phyloP scores from a whole-genome alignment of 306 rosid genomes.

The Castanea sativa region DNA sequence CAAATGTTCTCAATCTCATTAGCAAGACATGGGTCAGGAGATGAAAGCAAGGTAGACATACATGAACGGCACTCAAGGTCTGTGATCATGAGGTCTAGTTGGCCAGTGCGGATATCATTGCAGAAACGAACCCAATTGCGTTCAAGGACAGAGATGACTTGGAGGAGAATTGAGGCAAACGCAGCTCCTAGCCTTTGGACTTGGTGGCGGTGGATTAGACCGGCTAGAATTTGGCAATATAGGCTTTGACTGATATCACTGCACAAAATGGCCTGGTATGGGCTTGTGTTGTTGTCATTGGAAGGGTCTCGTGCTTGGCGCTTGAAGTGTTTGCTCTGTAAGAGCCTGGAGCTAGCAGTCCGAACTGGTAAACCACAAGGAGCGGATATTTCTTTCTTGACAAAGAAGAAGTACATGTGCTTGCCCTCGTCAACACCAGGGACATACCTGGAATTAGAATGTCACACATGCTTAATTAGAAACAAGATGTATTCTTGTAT shows the following conservation, averaged over 20 bases:
- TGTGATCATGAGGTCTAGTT: constrained; percentile 44
- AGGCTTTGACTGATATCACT: constrained; percentile 77
- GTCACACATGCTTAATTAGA: not conserved
- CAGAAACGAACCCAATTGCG: constrained; percentile 56
- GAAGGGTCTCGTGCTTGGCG: constrained; percentile 54
- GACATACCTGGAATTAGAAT: constrained; percentile 46
- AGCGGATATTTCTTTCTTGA: constrained; percentile 69
- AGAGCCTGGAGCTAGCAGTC: constrained; percentile 77
- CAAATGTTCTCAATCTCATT: constrained; percentile 55
- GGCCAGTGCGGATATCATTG: constrained; percentile 57
- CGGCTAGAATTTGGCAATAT: constrained; percentile 83
- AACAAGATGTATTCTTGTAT: not conserved
- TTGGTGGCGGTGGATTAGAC: constrained; percentile 61
- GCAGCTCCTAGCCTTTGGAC: constrained; percentile 81
- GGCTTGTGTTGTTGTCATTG: constrained; percentile 67
- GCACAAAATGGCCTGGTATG: constrained; percentile 71
- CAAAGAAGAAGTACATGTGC: constrained; percentile 74
- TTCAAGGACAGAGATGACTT: constrained; percentile 76
- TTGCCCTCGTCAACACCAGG: constrained; percentile 70
- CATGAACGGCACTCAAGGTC: constrained; percentile 54
- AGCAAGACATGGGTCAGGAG: constrained; percentile 55
- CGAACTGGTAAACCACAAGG: constrained; percentile 76
- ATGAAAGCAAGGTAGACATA: constrained; percentile 48
- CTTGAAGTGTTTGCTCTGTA: constrained; percentile 86
- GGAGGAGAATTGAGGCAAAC: constrained; percentile 77